Percentiles rank a stretch among this genome's conserved stretches.
Evolutionary conservation across 371 early-diverging fungal genomes (phyloP).

Genomic region (Rhizopus microsporus): DNA sequence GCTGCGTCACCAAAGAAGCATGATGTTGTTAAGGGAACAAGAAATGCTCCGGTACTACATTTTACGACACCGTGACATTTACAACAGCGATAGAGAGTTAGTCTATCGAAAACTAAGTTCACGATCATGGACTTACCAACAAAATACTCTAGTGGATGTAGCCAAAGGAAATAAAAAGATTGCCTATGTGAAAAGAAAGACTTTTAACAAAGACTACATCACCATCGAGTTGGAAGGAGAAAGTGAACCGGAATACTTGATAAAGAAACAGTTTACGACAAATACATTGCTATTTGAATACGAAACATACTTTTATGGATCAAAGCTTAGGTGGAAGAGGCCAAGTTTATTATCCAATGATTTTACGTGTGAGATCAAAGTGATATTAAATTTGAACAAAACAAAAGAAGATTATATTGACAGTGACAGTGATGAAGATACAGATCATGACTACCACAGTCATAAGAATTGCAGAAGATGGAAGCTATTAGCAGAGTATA

Average conservation of each 20-base stretch:
- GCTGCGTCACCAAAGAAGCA: constrained; percentile 4
- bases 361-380: constrained; percentile 37
- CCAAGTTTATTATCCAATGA: constrained; percentile 45
- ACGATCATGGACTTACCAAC: not conserved
- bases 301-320: constrained; percentile 32
- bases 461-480: constrained; percentile 27
- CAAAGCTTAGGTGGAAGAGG: constrained; percentile 41
- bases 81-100: not conserved
- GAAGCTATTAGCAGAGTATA: constrained; percentile 32
- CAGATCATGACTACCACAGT: constrained; percentile 24
- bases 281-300: constrained; percentile 40
- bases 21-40: not conserved
- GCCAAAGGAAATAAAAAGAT: not conserved
- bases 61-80: not conserved
- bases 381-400: constrained; percentile 4
- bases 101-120: not conserved
- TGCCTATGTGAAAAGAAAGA: not conserved
- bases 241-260: constrained; percentile 17
- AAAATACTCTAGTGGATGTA: not conserved
- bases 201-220: not conserved
- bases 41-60: constrained; percentile 2
- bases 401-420: constrained; percentile 20
- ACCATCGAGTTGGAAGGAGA: not conserved
- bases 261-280: constrained; percentile 28
- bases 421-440: constrained; percentile 30